phyloP scores from a whole-genome alignment of 805 yeast genomes.

The Maudiozyma serrabonitensis region DNA sequence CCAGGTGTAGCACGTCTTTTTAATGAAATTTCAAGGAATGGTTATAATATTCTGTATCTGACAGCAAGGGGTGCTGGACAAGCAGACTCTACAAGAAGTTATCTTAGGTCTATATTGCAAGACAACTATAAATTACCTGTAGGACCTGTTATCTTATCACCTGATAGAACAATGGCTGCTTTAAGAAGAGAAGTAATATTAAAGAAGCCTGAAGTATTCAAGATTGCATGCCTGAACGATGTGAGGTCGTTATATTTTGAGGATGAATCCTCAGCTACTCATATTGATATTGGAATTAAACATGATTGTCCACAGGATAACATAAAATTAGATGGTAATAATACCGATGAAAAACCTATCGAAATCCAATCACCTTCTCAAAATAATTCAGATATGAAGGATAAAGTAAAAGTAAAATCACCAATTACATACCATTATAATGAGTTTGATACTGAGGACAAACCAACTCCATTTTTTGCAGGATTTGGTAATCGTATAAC shows the following conservation, averaged over 20 bases:
- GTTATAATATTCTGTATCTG: constrained; percentile 85
- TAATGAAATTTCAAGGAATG: constrained; percentile 76
- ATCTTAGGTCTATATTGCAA: constrained; percentile 69
- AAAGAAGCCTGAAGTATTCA: constrained; percentile 96
- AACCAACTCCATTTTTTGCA: constrained; percentile 81
- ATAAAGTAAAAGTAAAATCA: not conserved
- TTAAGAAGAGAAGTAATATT: constrained; percentile 81
- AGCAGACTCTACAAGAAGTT: constrained; percentile 84
- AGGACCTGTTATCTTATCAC: constrained; percentile 92
- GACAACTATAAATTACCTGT: constrained; percentile 62
- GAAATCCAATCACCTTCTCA: no score
- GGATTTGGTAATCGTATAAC: constrained; percentile 96
- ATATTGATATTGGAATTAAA: not conserved
- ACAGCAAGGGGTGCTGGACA: constrained; percentile 95
- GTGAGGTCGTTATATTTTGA: constrained; percentile 55
- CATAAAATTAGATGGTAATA: constrained; percentile 1
- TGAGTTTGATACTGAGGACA: constrained; percentile 28
- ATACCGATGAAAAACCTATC: not conserved
- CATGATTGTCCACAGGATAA: not conserved
- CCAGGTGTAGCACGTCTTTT: constrained; percentile 88
- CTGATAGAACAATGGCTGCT: constrained; percentile 96
- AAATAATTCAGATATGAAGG: not conserved
- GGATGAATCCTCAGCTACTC: constrained; percentile 1
- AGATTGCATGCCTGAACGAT: constrained; percentile 92
- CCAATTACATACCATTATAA: not conserved